Conservation (phyloP, 2,329 filamentous ascomycete species). For the Waltergamsia citrina region DNA sequence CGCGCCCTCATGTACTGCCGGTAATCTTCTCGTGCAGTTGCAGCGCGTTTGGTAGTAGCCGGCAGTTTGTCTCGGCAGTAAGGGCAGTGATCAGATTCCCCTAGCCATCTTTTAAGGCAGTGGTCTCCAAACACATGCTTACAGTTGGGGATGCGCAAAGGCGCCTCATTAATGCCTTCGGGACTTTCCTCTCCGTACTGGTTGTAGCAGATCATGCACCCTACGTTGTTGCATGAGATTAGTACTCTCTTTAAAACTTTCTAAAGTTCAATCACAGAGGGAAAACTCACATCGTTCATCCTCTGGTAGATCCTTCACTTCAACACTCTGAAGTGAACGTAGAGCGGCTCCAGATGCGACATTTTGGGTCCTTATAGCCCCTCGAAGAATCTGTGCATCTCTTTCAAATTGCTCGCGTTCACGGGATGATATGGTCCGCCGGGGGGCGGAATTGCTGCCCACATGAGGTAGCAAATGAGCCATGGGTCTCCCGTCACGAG, state of each 20-base stretch:
- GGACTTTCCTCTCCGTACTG: slow-evolving; percentile 47
- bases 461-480: not conserved
- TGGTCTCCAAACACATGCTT: slow-evolving; percentile 55
- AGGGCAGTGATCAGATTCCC: slow-evolving; percentile 52
- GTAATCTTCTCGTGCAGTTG: too few relatives aligned
- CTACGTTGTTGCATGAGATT: too few relatives aligned
- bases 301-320: not conserved
- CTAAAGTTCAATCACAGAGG: too few relatives aligned
- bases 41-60: not conserved
- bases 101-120: slow-evolving; percentile 58
- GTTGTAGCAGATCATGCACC: slow-evolving; percentile 56
- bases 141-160: slow-evolving; percentile 50
- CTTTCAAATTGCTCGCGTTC: not conserved
- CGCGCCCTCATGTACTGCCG: too few relatives aligned
- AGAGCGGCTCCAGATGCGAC: not conserved
- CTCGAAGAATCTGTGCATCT: not conserved
- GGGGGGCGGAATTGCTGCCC: not conserved
- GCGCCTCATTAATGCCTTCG: slow-evolving; percentile 46
- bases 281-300: slow-evolving; percentile 1
- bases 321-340: not conserved
- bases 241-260: too few relatives aligned
- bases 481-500: not conserved
- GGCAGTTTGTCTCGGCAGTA: slow-evolving; percentile 54
- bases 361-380: not conserved
- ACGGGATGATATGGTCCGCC: not conserved